phyloP scores from a whole-genome alignment of 495 filamentous ascomycete genomes.

The Xylaria cubensis region DNA sequence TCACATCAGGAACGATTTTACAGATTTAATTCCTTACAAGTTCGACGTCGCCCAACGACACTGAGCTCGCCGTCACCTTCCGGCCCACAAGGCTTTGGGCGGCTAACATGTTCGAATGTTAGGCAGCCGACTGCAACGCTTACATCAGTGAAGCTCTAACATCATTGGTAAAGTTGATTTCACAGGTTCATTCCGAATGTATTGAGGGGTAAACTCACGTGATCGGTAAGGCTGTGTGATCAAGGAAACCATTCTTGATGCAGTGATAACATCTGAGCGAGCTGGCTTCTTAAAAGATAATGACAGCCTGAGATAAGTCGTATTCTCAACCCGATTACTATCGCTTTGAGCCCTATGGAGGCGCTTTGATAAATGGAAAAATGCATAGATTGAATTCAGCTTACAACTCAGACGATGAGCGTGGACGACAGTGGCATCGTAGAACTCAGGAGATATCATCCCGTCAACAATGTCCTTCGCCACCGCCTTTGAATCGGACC shows the following conservation, averaged over 20 bases:
- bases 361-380: background rate
- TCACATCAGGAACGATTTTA: background rate
- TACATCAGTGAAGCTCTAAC: background rate
- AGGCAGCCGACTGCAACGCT: background rate
- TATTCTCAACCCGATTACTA: background rate
- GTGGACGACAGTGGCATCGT: background rate
- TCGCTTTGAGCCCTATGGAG: background rate
- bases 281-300: background rate
- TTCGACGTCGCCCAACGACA: background rate
- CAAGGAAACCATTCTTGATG: background rate
- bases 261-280: background rate
- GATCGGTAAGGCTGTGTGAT: background rate
- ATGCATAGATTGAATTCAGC: background rate
- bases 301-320: background rate
- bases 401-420: background rate
- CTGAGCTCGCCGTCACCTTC: background rate
- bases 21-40: background rate
- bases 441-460: too few species aligned
- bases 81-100: background rate
- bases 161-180: background rate
- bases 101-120: background rate
- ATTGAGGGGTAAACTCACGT: background rate
- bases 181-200: background rate
- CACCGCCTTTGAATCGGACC: background rate
- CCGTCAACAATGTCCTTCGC: background rate